phyloP scores from a whole-genome alignment of 2,329 filamentous ascomycete genomes.

The Magnaporthiopsis rhizophila region DNA sequence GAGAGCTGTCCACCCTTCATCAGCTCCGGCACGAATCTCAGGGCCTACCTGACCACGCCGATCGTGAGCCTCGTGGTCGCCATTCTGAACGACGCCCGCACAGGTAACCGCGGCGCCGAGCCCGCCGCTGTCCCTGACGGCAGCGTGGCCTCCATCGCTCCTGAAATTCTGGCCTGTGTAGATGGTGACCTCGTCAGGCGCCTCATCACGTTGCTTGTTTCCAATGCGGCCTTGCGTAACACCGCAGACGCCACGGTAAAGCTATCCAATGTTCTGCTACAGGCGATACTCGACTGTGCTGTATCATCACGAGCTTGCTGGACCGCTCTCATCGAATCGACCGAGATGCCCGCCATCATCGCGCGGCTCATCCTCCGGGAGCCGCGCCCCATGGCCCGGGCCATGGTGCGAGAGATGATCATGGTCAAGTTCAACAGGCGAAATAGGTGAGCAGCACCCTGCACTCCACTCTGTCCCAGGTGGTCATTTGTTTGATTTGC shows the following conservation, averaged over 20 bases:
- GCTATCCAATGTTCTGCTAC: conserved; percentile 22
- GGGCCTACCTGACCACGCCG: conserved; percentile 41
- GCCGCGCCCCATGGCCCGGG: conserved; percentile 26
- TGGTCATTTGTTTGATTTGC: neutral
- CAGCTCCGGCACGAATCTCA: conserved; percentile 25
- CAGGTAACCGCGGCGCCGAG: neutral
- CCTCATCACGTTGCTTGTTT: conserved; percentile 8
- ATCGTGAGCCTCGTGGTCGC: conserved; percentile 44
- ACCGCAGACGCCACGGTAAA: conserved; percentile 20
- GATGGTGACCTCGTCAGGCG: conserved; percentile 3
- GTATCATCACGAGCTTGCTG: conserved; percentile 24
- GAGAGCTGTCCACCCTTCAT: conserved; percentile 31
- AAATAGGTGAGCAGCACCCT: conserved; percentile 8
- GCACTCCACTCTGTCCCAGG: neutral
- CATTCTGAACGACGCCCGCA: conserved; percentile 36
- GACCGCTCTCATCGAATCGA: conserved; percentile 18
- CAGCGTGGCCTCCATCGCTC: neutral
- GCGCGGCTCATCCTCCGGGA: conserved; percentile 30
- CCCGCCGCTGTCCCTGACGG: neutral
- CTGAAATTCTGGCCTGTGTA: neutral
- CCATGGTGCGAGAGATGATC: conserved; percentile 22
- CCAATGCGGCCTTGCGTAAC: conserved; percentile 12
- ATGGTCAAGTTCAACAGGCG: conserved; percentile 10
- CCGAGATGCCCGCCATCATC: conserved; percentile 17
- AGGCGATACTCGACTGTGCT: conserved; percentile 29